A percentile compares a stretch with the other conserved stretches of the same genome.
phyloP scores from a whole-genome alignment of 345 rosid genomes.

The Rhodamnia rubescens region DNA sequence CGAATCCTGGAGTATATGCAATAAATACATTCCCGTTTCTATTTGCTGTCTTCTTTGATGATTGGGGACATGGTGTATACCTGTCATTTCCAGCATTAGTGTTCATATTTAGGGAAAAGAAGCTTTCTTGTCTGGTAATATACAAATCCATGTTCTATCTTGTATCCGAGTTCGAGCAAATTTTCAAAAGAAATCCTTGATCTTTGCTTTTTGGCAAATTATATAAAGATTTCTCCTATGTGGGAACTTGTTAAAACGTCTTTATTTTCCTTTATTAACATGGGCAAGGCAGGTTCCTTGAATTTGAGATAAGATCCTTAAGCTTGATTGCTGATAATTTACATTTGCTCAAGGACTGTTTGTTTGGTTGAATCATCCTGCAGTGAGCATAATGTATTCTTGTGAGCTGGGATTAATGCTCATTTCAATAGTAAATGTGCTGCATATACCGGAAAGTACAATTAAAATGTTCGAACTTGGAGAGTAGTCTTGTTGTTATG shows the following conservation, averaged over 20 bases:
- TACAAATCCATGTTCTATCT: background rate
- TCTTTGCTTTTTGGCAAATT: background rate
- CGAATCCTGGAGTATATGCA: slow-evolving; percentile 78
- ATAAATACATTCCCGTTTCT: slow-evolving; percentile 85
- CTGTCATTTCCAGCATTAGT: slow-evolving; percentile 58
- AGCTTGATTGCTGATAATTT: background rate
- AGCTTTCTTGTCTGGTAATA: slow-evolving; percentile 78
- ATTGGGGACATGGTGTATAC: slow-evolving; percentile 97
- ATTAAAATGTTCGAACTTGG: background rate
- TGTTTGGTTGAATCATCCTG: background rate
- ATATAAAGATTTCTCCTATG: background rate
- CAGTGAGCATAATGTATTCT: background rate
- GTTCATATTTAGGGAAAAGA: slow-evolving; percentile 65
- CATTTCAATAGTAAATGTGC: background rate
- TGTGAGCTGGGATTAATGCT: background rate
- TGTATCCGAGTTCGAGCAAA: background rate
- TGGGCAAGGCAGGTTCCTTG: background rate
- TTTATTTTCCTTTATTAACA: background rate
- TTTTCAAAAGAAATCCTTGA: background rate
- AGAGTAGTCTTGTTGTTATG: background rate
- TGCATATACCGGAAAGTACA: background rate
- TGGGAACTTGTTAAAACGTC: background rate
- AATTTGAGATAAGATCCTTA: background rate
- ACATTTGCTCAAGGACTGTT: background rate
- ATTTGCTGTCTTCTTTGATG: slow-evolving; percentile 98